A percentile compares a stretch with the other conserved stretches of the same genome.
phyloP scores from a whole-genome alignment of 2,329 filamentous ascomycete species.

The Dothidotthia symphoricarpi region DNA sequence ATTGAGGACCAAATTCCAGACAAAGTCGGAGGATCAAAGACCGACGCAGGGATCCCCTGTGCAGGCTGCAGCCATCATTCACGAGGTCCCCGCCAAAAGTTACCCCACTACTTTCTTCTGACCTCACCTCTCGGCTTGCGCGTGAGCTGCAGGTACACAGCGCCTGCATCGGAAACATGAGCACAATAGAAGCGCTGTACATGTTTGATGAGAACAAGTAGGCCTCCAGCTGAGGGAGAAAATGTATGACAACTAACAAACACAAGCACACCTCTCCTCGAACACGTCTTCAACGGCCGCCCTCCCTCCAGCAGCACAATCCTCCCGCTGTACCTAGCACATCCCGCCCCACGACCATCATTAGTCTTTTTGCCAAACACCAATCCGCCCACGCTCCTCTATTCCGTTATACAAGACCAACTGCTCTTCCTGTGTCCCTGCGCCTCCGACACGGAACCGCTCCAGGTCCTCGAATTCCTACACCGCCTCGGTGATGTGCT shows the following conservation, averaged over 20 bases:
- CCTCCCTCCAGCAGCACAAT: constrained; percentile 74
- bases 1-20: constrained; percentile 1
- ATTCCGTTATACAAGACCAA: constrained; percentile 82
- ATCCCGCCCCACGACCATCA: constrained; percentile 77
- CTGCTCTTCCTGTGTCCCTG: constrained; percentile 81
- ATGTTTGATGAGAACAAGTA: constrained; percentile 96
- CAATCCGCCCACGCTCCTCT: constrained; percentile 82
- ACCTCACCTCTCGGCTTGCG: constrained; percentile 5
- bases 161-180: constrained; percentile 39
- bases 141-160: too few relatives aligned
- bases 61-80: constrained; percentile 8
- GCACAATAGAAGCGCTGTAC: constrained; percentile 91
- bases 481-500: constrained; percentile 89
- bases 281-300: constrained; percentile 82
- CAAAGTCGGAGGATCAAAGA: constrained; percentile 5
- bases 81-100: constrained; percentile 27
- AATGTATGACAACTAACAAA: constrained; percentile 20
- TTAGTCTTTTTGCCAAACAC: constrained; percentile 80
- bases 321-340: constrained; percentile 81
- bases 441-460: constrained; percentile 82
- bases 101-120: constrained; percentile 14
- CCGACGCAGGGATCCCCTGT: constrained; percentile 8
- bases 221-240: constrained; percentile 22
- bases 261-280: constrained; percentile 75
- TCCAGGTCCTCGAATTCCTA: constrained; percentile 89